phyloP scores from a whole-genome alignment of 2,329 filamentous ascomycete species.

The Neurospora sp. region DNA sequence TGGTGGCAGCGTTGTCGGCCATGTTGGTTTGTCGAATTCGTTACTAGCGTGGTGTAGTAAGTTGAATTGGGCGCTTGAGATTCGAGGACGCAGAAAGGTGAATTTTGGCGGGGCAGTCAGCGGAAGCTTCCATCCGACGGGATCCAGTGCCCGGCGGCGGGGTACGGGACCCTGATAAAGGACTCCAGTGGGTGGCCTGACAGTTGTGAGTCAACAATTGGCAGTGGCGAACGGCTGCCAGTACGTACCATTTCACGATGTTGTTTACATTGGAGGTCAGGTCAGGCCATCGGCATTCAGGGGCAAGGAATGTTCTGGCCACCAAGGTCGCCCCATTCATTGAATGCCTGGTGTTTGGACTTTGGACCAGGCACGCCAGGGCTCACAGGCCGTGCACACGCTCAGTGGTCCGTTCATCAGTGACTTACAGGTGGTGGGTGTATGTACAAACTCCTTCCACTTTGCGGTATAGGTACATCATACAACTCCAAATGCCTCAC shows the following conservation, averaged over 20 bases:
- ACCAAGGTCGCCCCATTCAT: background rate
- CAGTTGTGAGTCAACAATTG: background rate
- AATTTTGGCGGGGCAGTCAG: background rate
- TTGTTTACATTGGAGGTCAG: background rate
- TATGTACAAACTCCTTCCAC: background rate
- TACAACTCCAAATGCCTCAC: background rate
- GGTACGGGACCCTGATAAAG: background rate
- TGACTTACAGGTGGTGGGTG: background rate
- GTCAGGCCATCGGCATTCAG: background rate
- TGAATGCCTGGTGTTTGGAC: background rate
- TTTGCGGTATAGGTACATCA: background rate
- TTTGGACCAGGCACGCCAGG: background rate
- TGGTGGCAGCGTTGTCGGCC: conserved; percentile 2
- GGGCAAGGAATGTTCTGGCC: background rate
- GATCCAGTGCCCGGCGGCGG: background rate
- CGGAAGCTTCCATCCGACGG: background rate
- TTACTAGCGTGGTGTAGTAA: background rate
- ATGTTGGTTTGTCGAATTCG: background rate
- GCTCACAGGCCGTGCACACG: background rate
- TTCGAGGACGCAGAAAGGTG: background rate
- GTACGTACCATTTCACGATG: background rate
- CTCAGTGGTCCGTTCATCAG: background rate
- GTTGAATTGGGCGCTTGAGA: background rate
- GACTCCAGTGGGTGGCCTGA: background rate
- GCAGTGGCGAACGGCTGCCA: background rate